A percentile compares a stretch with the other conserved stretches of the same genome.
These are phyloP conservation scores for Tulasnella sp. DNA, from an alignment of 768 basidiomycete genomes.

Conservation along the genomic window DNA sequence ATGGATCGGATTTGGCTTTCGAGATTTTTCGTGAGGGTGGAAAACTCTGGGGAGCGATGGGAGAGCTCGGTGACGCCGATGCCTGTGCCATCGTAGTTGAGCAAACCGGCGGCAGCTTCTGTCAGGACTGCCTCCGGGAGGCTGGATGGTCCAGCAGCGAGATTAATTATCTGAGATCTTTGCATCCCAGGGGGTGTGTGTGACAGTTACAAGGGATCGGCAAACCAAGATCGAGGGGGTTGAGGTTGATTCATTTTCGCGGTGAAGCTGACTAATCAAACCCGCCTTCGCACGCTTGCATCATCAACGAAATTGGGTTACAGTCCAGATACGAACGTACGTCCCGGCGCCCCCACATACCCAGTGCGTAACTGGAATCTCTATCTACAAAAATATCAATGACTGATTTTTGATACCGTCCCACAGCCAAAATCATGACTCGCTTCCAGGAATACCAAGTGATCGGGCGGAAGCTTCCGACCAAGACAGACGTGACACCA, in stretches of 20 bases:
- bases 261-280: too few relatives aligned
- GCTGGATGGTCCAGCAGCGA: conserved; percentile 90
- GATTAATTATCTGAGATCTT: conserved; percentile 59
- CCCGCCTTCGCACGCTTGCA: too few relatives aligned
- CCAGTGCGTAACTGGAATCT: too few relatives aligned
- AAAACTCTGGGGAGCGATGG: conserved; percentile 87
- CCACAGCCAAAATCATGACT: conserved; percentile 28
- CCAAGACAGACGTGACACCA: conserved; percentile 82
- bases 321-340: too few relatives aligned
- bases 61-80: conserved; percentile 96
- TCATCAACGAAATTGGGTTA: too few relatives aligned
- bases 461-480: conserved; percentile 94
- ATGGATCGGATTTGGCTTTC: conserved; percentile 60
- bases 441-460: conserved; percentile 78
- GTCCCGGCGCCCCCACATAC: too few relatives aligned
- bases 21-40: conserved; percentile 48
- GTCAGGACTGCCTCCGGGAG: conserved; percentile 78
- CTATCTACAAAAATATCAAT: too few relatives aligned
- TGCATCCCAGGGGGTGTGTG: conserved; percentile 18
- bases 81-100: conserved; percentile 83
- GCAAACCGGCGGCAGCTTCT: conserved; percentile 70
- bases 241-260: too few relatives aligned
- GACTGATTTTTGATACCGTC: too few relatives aligned
- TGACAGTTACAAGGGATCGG: background rate
- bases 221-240: too few relatives aligned